Conservation (phyloP, 306 rosid species). For the Vigna radiata region DNA sequence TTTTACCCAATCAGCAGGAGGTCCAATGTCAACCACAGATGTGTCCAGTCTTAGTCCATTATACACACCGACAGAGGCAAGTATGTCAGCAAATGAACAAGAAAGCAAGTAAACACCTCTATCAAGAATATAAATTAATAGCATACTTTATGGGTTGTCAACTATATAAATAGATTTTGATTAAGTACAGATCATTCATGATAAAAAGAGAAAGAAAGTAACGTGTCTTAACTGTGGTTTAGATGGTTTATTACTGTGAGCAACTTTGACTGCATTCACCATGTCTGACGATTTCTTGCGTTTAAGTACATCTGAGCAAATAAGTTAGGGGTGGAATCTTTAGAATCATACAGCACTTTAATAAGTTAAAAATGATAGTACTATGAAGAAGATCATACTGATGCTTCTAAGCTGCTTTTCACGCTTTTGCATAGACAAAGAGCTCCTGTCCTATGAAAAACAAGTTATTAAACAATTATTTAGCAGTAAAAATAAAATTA, state of each 20-base stretch:
- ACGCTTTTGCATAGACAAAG: constrained; percentile 77
- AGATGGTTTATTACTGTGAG: constrained; percentile 73
- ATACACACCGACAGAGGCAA: constrained; percentile 44
- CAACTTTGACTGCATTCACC: constrained; percentile 77
- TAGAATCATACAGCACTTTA: constrained; percentile 33
- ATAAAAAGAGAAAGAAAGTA: constrained; percentile 29
- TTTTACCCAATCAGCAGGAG: constrained; percentile 99
- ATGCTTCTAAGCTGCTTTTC: constrained; percentile 91
- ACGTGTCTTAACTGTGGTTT: constrained; percentile 81
- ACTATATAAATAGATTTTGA: constrained; percentile 36
- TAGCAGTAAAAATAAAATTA: constrained; percentile 3
- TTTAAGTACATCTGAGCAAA: constrained; percentile 77
- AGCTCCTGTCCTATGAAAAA: constrained; percentile 72
- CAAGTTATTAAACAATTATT: constrained; percentile 32
- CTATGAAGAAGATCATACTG: constrained; percentile 59
- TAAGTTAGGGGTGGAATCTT: constrained; percentile 23
- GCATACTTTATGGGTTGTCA: constrained; percentile 27
- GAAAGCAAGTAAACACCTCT: constrained; percentile 24
- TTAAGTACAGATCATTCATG: background rate
- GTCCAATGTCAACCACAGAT: constrained; percentile 81
- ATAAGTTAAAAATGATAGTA: constrained; percentile 29
- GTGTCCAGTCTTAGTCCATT: constrained; percentile 70
- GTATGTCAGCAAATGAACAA: constrained; percentile 40
- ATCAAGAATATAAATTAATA: constrained; percentile 7
- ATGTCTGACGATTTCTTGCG: constrained; percentile 74